Evolutionary conservation across 2,329 filamentous ascomycete species (phyloP), one percentile per base, ranked within the genome.

Genomic region (Penicillium paneum): DNA sequence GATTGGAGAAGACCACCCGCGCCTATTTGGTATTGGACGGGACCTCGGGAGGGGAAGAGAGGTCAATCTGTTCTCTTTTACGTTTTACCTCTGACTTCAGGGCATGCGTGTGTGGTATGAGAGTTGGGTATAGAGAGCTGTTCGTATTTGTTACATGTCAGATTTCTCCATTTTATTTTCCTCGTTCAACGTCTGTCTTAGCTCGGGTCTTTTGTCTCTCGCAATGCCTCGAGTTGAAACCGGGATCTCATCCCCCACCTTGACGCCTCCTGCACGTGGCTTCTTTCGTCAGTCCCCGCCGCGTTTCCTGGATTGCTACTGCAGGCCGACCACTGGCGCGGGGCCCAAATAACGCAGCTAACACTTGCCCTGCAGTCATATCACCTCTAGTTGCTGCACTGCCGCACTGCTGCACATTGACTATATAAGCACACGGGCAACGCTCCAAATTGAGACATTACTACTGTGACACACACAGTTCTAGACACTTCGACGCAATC

Each of bases 361-460:
- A 49, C 50, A 45, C 12, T 41, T 26, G 34, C 42, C 36, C 51
- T 55, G 47, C 49, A 49, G 17, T 44, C 31, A 24, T 32, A 52
- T 61, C 55, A 52, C 57, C 44, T 56, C 52, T 55, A 56, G 55
- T 39, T 55, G 38, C 50, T 35, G 43, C 44, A 50, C 21, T 43
- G 21, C 49, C 24, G 42, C 35, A 46, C 8, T 38, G 29, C 35
- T 41, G 49, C 35, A 52, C 24, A 39, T 34, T 44, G 19, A 26
- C 39, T n/a, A 41, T 24, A 24, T 24, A 4, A 40, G 8, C 15
- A 26, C 17, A 10, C 43, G 47, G 52, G 17, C 19, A 49, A 55
- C 11, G 11, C 43, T 36, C 38, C 36, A 42, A 35, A 44, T 41
- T 29, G 17, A 55, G 32, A 38, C 45, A 38, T 19, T 21, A 36